Conservation (phyloP, 2,329 filamentous ascomycete species). For the Cladosporium sp. region DNA sequence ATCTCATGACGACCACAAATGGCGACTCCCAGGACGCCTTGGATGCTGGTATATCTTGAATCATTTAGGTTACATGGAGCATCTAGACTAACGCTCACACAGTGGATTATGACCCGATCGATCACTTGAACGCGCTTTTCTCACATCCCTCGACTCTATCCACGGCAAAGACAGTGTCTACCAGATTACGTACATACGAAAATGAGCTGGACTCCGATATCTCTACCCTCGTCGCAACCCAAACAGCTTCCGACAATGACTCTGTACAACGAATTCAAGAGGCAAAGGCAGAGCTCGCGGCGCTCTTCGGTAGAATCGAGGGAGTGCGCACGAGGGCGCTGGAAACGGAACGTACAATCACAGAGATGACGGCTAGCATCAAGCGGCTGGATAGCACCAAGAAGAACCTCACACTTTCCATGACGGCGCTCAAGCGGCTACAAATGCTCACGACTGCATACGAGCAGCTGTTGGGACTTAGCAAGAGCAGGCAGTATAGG, state of each 20-base stretch:
- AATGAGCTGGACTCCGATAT: conserved; percentile 80
- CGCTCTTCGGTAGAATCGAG: conserved; percentile 92
- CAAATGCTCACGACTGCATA: conserved; percentile 99
- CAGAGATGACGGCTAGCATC: conserved; percentile 98
- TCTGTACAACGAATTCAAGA: conserved; percentile 88
- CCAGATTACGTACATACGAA: conserved; percentile 69
- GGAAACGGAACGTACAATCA: conserved; percentile 92
- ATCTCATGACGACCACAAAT: conserved; percentile 12
- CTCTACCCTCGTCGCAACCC: conserved; percentile 63
- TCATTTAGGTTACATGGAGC: background rate
- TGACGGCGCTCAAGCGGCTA: conserved; percentile 94
- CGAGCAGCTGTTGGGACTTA: conserved; percentile 82
- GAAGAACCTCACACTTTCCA: conserved; percentile 90
- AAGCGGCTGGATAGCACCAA: conserved; percentile 96
- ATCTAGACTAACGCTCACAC: background rate
- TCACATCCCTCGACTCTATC: conserved; percentile 80
- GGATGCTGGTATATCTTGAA: conserved; percentile 6
- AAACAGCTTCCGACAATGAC: conserved; percentile 80
- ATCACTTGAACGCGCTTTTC: conserved; percentile 92
- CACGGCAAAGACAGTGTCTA: conserved; percentile 70
- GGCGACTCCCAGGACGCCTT: conserved; percentile 9
- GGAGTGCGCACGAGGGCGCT: conserved; percentile 83
- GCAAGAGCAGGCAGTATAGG: conserved; percentile 82
- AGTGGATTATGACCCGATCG: conserved; percentile 88
- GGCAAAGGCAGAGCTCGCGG: conserved; percentile 82